Percentiles rank a stretch among this genome's conserved stretches.
These are phyloP conservation scores for Pseudonectria buxi DNA, from an alignment of 2,329 filamentous ascomycete species.

Conservation along the genomic window DNA sequence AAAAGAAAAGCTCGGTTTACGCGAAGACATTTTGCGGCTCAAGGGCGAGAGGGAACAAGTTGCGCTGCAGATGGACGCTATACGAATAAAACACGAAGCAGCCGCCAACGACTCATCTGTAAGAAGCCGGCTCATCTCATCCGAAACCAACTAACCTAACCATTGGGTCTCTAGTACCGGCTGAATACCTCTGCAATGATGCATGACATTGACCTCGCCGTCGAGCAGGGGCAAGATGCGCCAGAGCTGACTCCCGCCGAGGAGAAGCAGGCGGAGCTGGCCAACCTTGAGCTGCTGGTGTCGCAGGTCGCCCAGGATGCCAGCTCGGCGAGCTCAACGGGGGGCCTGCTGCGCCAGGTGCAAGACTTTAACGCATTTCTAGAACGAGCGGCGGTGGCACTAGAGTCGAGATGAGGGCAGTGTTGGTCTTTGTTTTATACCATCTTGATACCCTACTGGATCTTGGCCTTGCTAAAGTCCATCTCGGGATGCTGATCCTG, in stretches of 20 bases:
- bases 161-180: conserved; percentile 28
- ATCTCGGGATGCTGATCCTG: conserved; percentile 70
- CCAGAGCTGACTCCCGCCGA: conserved; percentile 38
- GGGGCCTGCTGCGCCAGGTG: conserved; percentile 50
- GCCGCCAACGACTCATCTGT: conserved; percentile 47
- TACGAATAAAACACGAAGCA: conserved; percentile 53
- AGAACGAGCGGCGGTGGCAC: conserved; percentile 50
- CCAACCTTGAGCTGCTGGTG: conserved; percentile 51
- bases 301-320: conserved; percentile 49
- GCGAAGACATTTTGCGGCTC: conserved; percentile 54
- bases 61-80: conserved; percentile 54
- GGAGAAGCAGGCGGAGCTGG: conserved; percentile 43
- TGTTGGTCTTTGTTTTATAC: conserved; percentile 3
- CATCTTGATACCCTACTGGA: conserved; percentile 36
- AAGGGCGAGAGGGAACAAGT: conserved; percentile 56
- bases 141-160: conserved; percentile 5
- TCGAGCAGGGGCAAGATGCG: conserved; percentile 43
- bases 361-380: conserved; percentile 57
- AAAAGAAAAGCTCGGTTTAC: conserved; percentile 48
- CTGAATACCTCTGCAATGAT: conserved; percentile 51
- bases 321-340: conserved; percentile 40
- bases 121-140: conserved; percentile 13
- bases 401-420: conserved; percentile 39
- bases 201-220: conserved; percentile 55
- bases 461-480: conserved; percentile 66